Conservation (phyloP, 208 protist genomes). For the Perkinsela sp. region DNA sequence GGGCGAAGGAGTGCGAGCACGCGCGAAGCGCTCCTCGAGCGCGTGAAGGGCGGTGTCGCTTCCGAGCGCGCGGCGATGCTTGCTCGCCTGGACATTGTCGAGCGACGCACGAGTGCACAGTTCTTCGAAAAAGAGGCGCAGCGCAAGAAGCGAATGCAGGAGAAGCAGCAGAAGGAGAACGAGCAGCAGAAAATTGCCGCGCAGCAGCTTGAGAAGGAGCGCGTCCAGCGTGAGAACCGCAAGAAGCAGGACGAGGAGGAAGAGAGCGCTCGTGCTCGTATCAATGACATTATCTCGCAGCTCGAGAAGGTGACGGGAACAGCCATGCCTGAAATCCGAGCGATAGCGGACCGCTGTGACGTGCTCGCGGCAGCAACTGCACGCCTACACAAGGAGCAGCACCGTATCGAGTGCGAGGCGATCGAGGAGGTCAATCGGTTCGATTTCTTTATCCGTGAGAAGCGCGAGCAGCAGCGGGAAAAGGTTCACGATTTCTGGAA, state of each 20-base stretch:
- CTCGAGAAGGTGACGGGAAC: not conserved
- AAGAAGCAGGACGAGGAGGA: not conserved
- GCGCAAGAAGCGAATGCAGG: not conserved
- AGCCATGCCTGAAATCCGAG: not conserved
- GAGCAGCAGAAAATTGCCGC: not conserved
- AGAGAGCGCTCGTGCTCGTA: not conserved
- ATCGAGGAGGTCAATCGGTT: not conserved
- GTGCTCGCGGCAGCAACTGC: not conserved
- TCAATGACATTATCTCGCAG: not conserved
- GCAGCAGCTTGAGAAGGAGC: not conserved
- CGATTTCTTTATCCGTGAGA: not conserved
- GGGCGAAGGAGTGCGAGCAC: not conserved
- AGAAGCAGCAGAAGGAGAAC: not conserved
- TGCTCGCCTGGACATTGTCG: not conserved
- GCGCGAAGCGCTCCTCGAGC: not conserved
- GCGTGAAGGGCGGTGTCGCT: not conserved
- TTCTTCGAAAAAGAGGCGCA: not conserved
- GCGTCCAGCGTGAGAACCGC: not conserved
- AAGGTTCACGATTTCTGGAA: not conserved
- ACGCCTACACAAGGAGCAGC: not conserved
- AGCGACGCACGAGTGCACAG: not conserved
- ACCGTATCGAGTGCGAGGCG: not conserved
- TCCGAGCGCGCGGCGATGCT: not conserved
- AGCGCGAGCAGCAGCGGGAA: not conserved
- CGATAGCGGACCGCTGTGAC: not conserved